A percentile compares a stretch with the other conserved stretches of the same genome.
Conservation (phyloP, 768 basidiomycete species). For the Lyophyllum shimeji region DNA sequence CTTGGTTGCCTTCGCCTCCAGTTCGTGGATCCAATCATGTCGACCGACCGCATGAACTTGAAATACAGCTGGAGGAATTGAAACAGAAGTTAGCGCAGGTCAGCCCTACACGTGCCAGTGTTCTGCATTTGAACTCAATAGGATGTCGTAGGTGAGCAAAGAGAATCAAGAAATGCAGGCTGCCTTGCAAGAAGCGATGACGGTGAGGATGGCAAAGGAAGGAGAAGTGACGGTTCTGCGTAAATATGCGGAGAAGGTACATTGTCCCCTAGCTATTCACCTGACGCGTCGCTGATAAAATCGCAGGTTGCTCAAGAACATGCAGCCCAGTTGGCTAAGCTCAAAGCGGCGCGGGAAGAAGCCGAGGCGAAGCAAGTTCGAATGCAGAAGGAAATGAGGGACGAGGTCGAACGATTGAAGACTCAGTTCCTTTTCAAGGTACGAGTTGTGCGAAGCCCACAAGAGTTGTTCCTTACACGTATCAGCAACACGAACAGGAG, state of each 20-base stretch:
- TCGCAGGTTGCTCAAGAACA: constrained; percentile 58
- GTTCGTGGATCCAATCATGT: not conserved
- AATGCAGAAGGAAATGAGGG: constrained; percentile 61
- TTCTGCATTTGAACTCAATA: constrained; percentile 10
- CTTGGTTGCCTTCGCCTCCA: not conserved
- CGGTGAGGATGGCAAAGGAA: constrained; percentile 56
- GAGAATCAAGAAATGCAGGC: constrained; percentile 47
- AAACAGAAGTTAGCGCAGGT: constrained; percentile 51
- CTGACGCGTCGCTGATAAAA: not conserved
- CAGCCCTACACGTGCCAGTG: constrained; percentile 2
- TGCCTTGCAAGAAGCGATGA: constrained; percentile 46
- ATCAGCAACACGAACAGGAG: constrained; percentile 69
- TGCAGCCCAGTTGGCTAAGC: constrained; percentile 50
- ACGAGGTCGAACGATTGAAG: constrained; percentile 67
- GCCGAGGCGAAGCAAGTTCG: constrained; percentile 54
- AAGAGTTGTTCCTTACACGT: not conserved
- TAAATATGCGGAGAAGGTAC: constrained; percentile 67
- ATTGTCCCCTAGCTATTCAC: not conserved
- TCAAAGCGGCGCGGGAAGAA: constrained; percentile 62
- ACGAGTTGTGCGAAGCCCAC: not conserved
- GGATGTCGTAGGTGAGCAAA: constrained; percentile 43
- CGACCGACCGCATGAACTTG: constrained; percentile 10
- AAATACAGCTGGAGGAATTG: constrained; percentile 27
- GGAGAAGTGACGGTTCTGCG: constrained; percentile 72
- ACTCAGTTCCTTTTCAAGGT: constrained; percentile 74